Percentiles rank a stretch among this genome's conserved stretches.
Evolutionary conservation across 805 yeast genomes (phyloP).

Genomic region (Starmerella potacharoeniae): DNA sequence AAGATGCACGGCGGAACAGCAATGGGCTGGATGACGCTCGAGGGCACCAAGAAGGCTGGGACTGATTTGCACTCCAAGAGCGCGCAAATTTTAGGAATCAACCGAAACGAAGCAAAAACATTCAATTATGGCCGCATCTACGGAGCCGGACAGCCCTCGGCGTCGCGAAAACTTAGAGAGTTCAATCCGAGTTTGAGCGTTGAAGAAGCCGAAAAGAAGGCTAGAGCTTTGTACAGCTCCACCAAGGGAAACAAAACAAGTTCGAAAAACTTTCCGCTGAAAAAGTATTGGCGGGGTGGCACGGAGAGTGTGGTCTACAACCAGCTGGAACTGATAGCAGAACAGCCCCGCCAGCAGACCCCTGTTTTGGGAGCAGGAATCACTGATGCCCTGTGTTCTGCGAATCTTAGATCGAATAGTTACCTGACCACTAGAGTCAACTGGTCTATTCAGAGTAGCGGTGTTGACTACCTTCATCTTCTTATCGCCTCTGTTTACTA

Average conservation of each 20-base stretch:
- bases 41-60: slow-evolving; percentile 82
- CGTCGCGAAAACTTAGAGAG: slow-evolving; percentile 68
- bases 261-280: slow-evolving; percentile 25
- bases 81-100: slow-evolving; percentile 77
- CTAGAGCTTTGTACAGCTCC: slow-evolving; percentile 56
- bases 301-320: slow-evolving; percentile 89
- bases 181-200: slow-evolving; percentile 65
- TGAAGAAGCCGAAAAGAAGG: slow-evolving; percentile 51
- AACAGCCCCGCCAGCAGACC: slow-evolving; percentile 66
- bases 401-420: slow-evolving; percentile 47
- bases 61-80: slow-evolving; percentile 95
- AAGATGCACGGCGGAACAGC: slow-evolving; percentile 92
- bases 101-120: slow-evolving; percentile 83
- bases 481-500: slow-evolving; percentile 81
- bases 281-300: slow-evolving; percentile 53
- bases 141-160: slow-evolving; percentile 93
- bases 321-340: slow-evolving; percentile 75
- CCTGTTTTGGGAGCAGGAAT: slow-evolving; percentile 91
- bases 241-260: slow-evolving; percentile 59
- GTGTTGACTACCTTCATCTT: slow-evolving; percentile 89
- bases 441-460: slow-evolving; percentile 97
- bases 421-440: slow-evolving; percentile 85
- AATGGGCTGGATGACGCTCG: slow-evolving; percentile 97
- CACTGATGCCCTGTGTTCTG: slow-evolving; percentile 64
- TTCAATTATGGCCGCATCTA: slow-evolving; percentile 95